Percentiles rank a stretch among this genome's conserved stretches.
Evolutionary conservation across 345 rosid genomes (phyloP).

Genomic region (Tarenaya hassleriana): DNA sequence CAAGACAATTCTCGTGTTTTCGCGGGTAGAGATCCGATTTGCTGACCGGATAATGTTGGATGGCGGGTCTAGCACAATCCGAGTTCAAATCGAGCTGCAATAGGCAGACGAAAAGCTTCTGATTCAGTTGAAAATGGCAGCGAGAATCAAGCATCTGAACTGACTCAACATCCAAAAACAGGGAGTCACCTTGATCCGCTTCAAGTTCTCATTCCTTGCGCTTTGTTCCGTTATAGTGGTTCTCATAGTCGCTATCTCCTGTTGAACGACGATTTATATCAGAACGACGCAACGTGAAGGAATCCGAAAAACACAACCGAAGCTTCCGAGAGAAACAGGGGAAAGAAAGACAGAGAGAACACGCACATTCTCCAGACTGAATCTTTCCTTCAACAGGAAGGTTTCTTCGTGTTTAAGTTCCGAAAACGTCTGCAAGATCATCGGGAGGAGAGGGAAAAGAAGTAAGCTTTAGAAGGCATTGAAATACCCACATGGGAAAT

Average conservation of each 20-base stretch:
- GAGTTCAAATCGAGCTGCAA: slow-evolving; percentile 50
- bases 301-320: not conserved
- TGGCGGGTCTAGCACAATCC: slow-evolving; percentile 12
- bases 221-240: slow-evolving; percentile 43
- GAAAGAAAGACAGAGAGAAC: not conserved
- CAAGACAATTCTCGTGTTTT: not conserved
- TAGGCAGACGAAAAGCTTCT: not conserved
- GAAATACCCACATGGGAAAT: not conserved
- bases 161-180: too few relatives aligned
- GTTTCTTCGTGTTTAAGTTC: slow-evolving; percentile 68
- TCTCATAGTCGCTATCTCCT: slow-evolving; percentile 55
- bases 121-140: not conserved
- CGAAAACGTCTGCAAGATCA: slow-evolving; percentile 51
- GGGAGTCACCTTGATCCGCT: slow-evolving; percentile 58
- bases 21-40: not conserved
- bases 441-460: not conserved
- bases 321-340: not conserved
- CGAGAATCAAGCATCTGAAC: not conserved
- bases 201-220: slow-evolving; percentile 52
- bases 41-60: not conserved
- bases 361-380: slow-evolving; percentile 45
- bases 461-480: not conserved
- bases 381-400: slow-evolving; percentile 51
- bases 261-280: slow-evolving; percentile 20
- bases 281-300: not conserved